Base-by-base conservation (phyloP, 2,329 filamentous ascomycete genomes). In the Colletotrichum sp. region DNA sequence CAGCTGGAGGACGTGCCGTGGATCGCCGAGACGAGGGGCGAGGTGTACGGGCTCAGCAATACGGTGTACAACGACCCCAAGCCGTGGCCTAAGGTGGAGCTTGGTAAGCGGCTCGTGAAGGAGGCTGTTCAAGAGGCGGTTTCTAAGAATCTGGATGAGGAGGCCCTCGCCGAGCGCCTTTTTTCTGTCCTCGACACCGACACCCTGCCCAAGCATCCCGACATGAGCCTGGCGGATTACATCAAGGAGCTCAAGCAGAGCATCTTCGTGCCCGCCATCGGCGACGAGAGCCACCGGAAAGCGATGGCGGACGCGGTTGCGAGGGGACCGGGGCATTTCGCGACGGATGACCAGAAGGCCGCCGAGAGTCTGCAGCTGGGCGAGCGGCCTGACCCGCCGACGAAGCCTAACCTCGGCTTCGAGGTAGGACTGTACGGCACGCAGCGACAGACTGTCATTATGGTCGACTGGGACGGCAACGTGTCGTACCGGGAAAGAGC, bases 371-470 rank as follows among this genome's bases (percentile, higher is more conserved):
- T 84, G 55, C 80, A 84, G 62, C 58, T 75, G 24, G 72, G 55
- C 21, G 59, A 70, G 78, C 82, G 9, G 78, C 79, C 36, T 80
- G 85, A 81, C 72, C 69, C 72, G 34, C 62, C 71, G 29, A 76
- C 47, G 75, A 78, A 27, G 72, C 75, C 24, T 24, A 67, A 51
- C n/a, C 76, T 77, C 57, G 85, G 85, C 2, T 91, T 90, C 76
- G 88, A 89, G 79, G 89, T 86, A 7, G 91, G 91, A 3, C 83
- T 91, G 76, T 93, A 93, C 77, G 91, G 91, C 6, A 93, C 91
- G 7, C 91, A 93, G 81, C 83, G 91, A 47, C 91, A 93, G 83
- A 93, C 91, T 0, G 83, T 92, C 16, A 81, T 93, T 16, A 81
- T 92, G 58, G 88, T 93, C 8, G 90, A 92, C 77, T 91, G 89